Conservation (phyloP, 176 grass and related monocot species). For the Typha latifolia region DNA sequence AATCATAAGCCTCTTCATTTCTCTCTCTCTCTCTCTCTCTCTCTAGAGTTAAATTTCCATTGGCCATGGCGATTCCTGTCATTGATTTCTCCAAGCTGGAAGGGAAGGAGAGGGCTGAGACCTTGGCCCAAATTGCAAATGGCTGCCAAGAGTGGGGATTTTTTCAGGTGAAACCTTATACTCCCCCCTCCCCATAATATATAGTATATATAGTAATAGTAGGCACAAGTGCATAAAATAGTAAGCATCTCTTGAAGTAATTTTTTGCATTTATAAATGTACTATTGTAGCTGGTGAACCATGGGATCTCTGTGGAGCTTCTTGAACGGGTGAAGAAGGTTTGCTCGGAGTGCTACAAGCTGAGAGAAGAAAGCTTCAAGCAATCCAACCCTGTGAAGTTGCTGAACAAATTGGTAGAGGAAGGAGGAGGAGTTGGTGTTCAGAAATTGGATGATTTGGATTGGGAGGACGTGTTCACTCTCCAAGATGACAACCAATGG, state of each 20-base stretch:
- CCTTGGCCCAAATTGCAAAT: conserved; percentile 43
- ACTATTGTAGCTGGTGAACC: conserved; percentile 81
- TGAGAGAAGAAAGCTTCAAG: conserved; percentile 52
- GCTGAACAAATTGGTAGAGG: conserved; percentile 20
- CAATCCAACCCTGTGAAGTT: conserved; percentile 30
- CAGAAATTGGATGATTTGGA: conserved; percentile 40
- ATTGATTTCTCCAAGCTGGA: conserved; percentile 84
- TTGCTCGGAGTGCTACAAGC: conserved; percentile 58
- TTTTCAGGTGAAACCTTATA: conserved; percentile 49
- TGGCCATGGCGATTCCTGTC: conserved; percentile 57
- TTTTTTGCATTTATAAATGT: no score
- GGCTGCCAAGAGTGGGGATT: conserved; percentile 76
- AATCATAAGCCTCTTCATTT: conserved; percentile 6
- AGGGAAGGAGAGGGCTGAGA: conserved; percentile 33
- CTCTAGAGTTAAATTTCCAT: not conserved
- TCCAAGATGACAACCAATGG: conserved; percentile 64
- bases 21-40: not conserved
- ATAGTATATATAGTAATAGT: no score
- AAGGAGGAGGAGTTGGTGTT: conserved; percentile 22
- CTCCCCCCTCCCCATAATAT: no score
- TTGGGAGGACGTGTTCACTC: conserved; percentile 76
- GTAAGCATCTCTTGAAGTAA: no score
- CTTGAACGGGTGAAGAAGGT: conserved; percentile 86
- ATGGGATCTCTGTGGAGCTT: conserved; percentile 69
- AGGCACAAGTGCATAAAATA: not conserved